phyloP scores from a whole-genome alignment of 805 yeast genomes.

The Saturnispora diversa region DNA sequence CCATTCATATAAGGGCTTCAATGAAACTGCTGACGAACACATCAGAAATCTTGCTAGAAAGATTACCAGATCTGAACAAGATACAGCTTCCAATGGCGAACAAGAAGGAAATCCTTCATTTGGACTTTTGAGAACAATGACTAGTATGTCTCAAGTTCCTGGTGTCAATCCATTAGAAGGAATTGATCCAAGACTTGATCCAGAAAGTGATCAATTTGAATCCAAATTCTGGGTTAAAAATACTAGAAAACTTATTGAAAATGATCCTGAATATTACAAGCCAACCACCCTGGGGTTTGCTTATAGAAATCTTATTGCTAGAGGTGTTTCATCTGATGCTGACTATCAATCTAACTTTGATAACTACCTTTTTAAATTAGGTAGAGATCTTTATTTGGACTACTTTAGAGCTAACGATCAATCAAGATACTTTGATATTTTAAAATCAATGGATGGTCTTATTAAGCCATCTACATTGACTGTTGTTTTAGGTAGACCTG shows the following conservation, averaged over 20 bases:
- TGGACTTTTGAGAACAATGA: conserved; percentile 30
- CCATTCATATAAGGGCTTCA: conserved; percentile 32
- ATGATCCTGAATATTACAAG: conserved; percentile 56
- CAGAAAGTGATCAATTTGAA: conserved; percentile 48
- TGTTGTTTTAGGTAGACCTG: conserved; percentile 73
- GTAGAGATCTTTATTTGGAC: conserved; percentile 24
- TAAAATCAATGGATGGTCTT: conserved; percentile 59
- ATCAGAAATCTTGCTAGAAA: conserved; percentile 38
- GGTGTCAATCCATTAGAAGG: conserved; percentile 35
- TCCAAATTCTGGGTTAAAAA: conserved; percentile 64
- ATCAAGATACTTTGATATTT: conserved; percentile 39
- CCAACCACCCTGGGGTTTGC: conserved; percentile 54
- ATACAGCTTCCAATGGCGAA: conserved; percentile 7
- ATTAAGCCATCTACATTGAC: conserved; percentile 57
- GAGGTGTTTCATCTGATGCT: conserved; percentile 59
- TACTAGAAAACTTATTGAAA: conserved; percentile 41
- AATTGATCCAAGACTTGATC: conserved; percentile 44
- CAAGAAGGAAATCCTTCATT: conserved; percentile 9
- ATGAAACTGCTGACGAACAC: conserved; percentile 25
- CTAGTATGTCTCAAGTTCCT: conserved; percentile 46
- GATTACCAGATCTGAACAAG: conserved; percentile 25
- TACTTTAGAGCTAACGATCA: conserved; percentile 24
- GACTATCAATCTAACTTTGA: conserved; percentile 56
- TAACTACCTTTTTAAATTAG: conserved; percentile 34
- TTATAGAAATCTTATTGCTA: conserved; percentile 50